Percentiles rank a stretch among this genome's conserved stretches.
Conservation (phyloP, 805 yeast genomes). For the Spathaspora girioi region DNA sequence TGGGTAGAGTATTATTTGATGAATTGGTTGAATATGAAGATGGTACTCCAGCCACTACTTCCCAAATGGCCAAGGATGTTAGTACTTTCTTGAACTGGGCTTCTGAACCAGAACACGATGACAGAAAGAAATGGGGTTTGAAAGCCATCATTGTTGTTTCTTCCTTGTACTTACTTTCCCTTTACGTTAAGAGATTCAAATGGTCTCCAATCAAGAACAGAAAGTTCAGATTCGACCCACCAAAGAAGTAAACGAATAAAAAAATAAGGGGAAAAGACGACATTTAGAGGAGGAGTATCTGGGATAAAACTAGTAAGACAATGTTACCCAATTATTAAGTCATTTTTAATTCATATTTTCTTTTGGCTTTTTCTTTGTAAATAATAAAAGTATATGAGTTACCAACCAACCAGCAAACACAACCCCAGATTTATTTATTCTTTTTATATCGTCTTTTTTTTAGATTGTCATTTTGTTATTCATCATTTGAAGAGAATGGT, state of each 20-base stretch:
- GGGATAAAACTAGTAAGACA: background rate
- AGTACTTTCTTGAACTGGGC: conserved; percentile 96
- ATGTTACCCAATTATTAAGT: background rate
- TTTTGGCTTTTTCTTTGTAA: conserved; percentile 1
- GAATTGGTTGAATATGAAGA: conserved; percentile 98
- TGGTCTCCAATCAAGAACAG: conserved; percentile 96
- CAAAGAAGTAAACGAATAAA: conserved; percentile 48
- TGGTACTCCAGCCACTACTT: conserved; percentile 97
- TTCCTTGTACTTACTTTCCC: conserved; percentile 72
- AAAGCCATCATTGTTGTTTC: conserved; percentile 83
- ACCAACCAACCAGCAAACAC: background rate
- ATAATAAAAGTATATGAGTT: background rate
- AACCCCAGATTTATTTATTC: background rate
- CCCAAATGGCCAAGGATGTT: conserved; percentile 99
- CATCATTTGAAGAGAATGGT: background rate
- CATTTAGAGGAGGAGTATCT: background rate
- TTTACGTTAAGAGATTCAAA: conserved; percentile 96
- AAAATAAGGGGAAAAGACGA: background rate
- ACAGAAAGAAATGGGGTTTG: conserved; percentile 93
- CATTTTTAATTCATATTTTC: background rate
- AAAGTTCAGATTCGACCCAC: conserved; percentile 90
- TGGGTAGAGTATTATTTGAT: conserved; percentile 97
- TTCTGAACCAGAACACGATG: conserved; percentile 97
- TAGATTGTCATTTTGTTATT: background rate
- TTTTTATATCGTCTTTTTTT: background rate